Evolutionary conservation across 2,329 filamentous ascomycete species (phyloP).

Genomic region (Exutisphaerella laricina): DNA sequence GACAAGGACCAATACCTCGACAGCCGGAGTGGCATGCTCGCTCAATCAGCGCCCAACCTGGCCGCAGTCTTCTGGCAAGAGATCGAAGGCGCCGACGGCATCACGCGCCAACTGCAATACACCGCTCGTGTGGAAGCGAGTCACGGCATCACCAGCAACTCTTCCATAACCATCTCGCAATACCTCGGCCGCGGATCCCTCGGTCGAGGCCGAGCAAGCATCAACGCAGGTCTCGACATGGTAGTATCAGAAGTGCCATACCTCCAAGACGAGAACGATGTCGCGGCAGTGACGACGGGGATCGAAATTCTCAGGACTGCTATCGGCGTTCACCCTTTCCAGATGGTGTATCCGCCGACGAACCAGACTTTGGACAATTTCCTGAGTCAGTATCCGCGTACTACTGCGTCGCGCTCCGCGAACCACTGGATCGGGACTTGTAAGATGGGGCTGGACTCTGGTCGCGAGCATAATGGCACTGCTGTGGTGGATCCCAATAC

Average conservation of each 20-base stretch:
- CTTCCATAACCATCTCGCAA: constrained; percentile 40
- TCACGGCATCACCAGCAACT: constrained; percentile 38
- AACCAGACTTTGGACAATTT: constrained; percentile 52
- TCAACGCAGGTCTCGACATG: constrained; percentile 54
- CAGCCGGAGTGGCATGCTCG: constrained; percentile 53
- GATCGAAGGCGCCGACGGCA: constrained; percentile 52
- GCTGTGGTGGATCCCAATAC: constrained; percentile 48
- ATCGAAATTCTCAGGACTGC: constrained; percentile 56
- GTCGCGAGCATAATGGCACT: constrained; percentile 38
- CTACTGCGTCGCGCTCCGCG: constrained; percentile 36
- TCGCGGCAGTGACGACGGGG: constrained; percentile 57
- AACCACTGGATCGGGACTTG: constrained; percentile 44
- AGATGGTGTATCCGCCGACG: constrained; percentile 52
- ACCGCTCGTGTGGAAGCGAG: constrained; percentile 59
- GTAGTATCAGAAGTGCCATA: constrained; percentile 56
- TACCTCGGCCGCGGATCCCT: constrained; percentile 61
- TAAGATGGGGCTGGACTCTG: constrained; percentile 41
- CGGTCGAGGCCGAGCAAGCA: constrained; percentile 58
- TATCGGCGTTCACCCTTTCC: constrained; percentile 48
- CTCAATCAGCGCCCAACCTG: constrained; percentile 61
- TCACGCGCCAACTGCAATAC: constrained; percentile 60
- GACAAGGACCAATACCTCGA: constrained; percentile 41
- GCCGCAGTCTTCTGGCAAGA: constrained; percentile 59
- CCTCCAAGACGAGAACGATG: constrained; percentile 53
- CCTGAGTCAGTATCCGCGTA: constrained; percentile 43